Percentiles rank a stretch among this genome's conserved stretches.
phyloP scores from a whole-genome alignment of 202 grass and related monocot genomes.

The Zoysia matrella region DNA sequence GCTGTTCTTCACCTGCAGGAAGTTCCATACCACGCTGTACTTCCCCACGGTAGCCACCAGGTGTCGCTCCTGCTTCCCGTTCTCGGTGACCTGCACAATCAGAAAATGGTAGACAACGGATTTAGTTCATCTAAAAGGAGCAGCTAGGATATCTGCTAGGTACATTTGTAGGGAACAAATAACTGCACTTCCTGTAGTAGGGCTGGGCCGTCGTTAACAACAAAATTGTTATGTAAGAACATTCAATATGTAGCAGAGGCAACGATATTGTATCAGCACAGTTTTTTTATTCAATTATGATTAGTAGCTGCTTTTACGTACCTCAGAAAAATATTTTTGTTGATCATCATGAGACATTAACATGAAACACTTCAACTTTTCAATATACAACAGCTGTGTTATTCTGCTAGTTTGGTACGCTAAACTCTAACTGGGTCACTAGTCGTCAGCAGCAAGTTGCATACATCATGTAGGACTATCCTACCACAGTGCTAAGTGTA shows the following conservation, averaged over 20 bases:
- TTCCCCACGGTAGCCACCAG: too few species aligned
- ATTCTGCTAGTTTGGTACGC: constrained; percentile 7
- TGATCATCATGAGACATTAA: constrained; percentile 5
- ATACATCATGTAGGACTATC: not conserved
- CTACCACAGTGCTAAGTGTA: not conserved
- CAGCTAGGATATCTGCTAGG: too few species aligned
- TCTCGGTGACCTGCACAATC: constrained; percentile 68
- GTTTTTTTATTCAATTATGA: not conserved
- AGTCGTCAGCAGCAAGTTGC: not conserved
- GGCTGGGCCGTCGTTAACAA: not conserved
- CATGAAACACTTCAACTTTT: not conserved
- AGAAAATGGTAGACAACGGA: not conserved
- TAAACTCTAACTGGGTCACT: constrained; percentile 1
- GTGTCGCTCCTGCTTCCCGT: too few species aligned
- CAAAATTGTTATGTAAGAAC: not conserved
- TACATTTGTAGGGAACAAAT: not conserved
- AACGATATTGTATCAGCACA: not conserved
- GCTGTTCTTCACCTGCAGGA: too few species aligned
- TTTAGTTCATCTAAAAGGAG: not conserved
- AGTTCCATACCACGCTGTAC: too few species aligned
- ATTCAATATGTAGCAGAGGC: not conserved
- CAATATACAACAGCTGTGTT: not conserved
- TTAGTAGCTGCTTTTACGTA: not conserved
- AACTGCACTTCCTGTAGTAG: not conserved
- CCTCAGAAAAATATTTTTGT: not conserved